phyloP scores from a whole-genome alignment of 345 rosid species.

The Mallotus nudiflorus region DNA sequence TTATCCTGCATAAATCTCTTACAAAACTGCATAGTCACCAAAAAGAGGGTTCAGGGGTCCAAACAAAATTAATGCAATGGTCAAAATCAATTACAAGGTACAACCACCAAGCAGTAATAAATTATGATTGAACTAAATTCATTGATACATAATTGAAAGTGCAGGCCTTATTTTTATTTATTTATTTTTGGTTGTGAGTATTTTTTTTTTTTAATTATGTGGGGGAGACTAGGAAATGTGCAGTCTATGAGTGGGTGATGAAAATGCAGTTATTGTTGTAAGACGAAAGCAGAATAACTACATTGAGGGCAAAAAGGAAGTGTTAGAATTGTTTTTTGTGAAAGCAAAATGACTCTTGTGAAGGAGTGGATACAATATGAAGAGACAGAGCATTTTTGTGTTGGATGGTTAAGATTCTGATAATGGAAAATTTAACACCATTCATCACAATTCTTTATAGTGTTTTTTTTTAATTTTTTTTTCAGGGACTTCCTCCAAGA shows the following conservation, averaged over 20 bases:
- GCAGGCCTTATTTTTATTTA: too few species aligned
- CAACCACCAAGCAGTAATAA: not conserved
- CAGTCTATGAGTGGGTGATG: not conserved
- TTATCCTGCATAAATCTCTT: not conserved
- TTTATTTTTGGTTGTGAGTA: too few species aligned
- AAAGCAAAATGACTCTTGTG: not conserved
- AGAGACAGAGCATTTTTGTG: not conserved
- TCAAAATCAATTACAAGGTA: not conserved
- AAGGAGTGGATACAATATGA: not conserved
- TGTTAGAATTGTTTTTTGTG: not conserved
- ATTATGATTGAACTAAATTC: not conserved
- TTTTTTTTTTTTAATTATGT: too few species aligned
- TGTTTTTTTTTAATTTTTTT: slow-evolving; percentile 1
- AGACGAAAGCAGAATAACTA: not conserved
- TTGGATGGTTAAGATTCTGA: not conserved
- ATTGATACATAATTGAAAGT: not conserved
- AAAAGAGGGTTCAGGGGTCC: not conserved
- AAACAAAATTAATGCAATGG: not conserved
- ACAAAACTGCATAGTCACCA: not conserved
- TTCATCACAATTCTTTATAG: not conserved
- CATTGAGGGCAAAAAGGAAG: not conserved
- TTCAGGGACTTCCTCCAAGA: slow-evolving; percentile 98
- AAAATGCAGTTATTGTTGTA: not conserved
- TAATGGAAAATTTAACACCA: not conserved
- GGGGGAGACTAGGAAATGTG: too few species aligned